phyloP scores from a whole-genome alignment of 148 eudicot species.

The Rheum nobile region DNA sequence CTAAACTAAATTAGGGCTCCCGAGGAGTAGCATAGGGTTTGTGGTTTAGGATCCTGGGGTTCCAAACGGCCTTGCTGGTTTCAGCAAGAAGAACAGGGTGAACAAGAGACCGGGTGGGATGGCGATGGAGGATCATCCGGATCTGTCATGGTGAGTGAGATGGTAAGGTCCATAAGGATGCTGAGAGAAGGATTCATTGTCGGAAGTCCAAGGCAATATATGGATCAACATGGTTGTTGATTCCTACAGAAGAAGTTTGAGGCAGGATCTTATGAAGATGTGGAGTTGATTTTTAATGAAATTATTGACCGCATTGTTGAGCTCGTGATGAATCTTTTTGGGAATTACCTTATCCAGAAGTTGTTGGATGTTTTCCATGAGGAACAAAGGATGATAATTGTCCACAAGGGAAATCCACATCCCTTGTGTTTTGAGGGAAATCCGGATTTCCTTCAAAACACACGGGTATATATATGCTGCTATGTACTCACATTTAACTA shows the following conservation, averaged over 20 bases:
- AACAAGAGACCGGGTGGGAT: conserved; percentile 1
- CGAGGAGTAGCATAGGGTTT: too few species aligned
- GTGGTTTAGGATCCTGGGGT: neutral
- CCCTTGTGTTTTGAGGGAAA: too few species aligned
- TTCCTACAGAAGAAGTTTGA: conserved; percentile 53
- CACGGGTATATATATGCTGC: conserved; percentile 55
- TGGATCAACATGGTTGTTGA: conserved; percentile 67
- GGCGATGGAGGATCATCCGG: neutral
- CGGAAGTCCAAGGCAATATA: conserved; percentile 27
- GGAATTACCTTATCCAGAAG: conserved; percentile 67
- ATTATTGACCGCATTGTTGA: conserved; percentile 46
- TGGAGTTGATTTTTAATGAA: conserved; percentile 44
- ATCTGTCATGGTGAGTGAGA: conserved; percentile 24
- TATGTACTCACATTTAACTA: too few species aligned
- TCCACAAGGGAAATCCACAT: too few species aligned
- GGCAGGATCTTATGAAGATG: conserved; percentile 41
- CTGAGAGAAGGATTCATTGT: conserved; percentile 57
- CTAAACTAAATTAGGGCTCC: too few species aligned
- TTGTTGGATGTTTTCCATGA: conserved; percentile 51
- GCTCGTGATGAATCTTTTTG: conserved; percentile 57
- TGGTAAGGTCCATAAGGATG: conserved; percentile 42
- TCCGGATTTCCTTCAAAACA: conserved; percentile 36
- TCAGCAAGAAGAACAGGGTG: conserved; percentile 7
- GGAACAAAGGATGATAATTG: conserved; percentile 46
- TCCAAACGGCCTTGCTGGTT: conserved; percentile 4